phyloP scores from a whole-genome alignment of 805 yeast species.

The Suhomyces sp. region DNA sequence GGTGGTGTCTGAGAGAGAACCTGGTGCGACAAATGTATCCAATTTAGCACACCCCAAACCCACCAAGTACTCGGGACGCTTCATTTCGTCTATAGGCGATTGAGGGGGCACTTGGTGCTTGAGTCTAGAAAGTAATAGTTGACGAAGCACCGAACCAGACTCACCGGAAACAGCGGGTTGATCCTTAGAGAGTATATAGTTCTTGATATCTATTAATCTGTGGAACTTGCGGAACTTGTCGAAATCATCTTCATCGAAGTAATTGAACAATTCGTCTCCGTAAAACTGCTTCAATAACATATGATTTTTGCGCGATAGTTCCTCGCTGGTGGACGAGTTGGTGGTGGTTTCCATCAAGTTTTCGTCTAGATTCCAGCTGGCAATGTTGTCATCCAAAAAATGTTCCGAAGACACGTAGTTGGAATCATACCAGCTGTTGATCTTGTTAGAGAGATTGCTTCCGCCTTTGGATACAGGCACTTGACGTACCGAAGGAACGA shows the following conservation, averaged over 20 bases:
- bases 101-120: background rate
- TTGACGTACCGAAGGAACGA: background rate
- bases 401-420: conserved; percentile 6
- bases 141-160: background rate
- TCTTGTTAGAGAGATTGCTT: conserved; percentile 9
- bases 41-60: background rate
- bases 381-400: conserved; percentile 30
- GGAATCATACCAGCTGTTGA: conserved; percentile 12
- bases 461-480: background rate
- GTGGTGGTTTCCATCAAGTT: conserved; percentile 11
- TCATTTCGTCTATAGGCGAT: background rate
- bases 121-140: background rate
- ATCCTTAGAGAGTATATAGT: conserved; percentile 7
- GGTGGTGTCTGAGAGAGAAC: conserved; percentile 12
- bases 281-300: conserved; percentile 20
- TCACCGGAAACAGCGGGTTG: background rate
- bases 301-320: conserved; percentile 5
- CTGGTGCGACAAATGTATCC: conserved; percentile 1
- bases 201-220: conserved; percentile 12
- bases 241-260: conserved; percentile 21
- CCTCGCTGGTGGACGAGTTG: background rate
- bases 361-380: conserved; percentile 38
- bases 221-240: conserved; percentile 25
- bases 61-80: background rate
- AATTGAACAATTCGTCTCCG: conserved; percentile 29